phyloP scores from a whole-genome alignment of 768 basidiomycete genomes.

The Leucocoprinus sp. region DNA sequence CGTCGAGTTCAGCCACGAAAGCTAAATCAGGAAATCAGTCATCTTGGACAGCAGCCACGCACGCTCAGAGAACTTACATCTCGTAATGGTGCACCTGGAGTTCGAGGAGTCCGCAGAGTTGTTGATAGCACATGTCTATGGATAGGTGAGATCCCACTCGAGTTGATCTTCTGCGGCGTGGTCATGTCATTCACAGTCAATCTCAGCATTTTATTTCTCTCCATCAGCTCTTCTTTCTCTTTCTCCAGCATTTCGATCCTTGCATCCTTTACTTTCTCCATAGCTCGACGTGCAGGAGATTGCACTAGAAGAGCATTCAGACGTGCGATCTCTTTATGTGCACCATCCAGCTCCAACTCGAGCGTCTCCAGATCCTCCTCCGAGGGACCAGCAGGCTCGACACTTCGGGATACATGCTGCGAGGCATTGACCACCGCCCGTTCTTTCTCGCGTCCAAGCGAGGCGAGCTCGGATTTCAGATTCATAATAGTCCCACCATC shows the following conservation, averaged over 20 bases:
- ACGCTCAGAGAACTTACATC: slow-evolving; percentile 44
- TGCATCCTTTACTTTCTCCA: slow-evolving; percentile 68
- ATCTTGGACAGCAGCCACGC: slow-evolving; percentile 65
- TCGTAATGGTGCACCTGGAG: slow-evolving; percentile 69
- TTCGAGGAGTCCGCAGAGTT: slow-evolving; percentile 62
- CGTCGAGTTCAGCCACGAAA: slow-evolving; percentile 67
- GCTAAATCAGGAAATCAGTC: slow-evolving; percentile 44
- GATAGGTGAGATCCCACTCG: slow-evolving; percentile 65
- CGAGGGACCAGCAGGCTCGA: slow-evolving; percentile 22
- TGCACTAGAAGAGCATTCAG: slow-evolving; percentile 60
- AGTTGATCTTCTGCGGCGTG: slow-evolving; percentile 53
- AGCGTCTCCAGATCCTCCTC: slow-evolving; percentile 57
- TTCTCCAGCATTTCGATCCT: slow-evolving; percentile 70
- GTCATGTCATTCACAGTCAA: slow-evolving; percentile 40
- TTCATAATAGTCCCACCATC: slow-evolving; percentile 49
- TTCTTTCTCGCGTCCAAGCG: slow-evolving; percentile 51
- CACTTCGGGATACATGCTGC: slow-evolving; percentile 4
- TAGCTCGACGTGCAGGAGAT: slow-evolving; percentile 68
- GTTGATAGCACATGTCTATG: slow-evolving; percentile 64
- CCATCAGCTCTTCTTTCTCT: slow-evolving; percentile 69
- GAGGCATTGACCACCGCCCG: slow-evolving; percentile 19
- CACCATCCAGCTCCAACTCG: slow-evolving; percentile 70
- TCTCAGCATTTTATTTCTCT: slow-evolving; percentile 55
- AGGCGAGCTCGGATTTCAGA: slow-evolving; percentile 40
- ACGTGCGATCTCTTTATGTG: slow-evolving; percentile 67